Evolutionary conservation across 2,329 filamentous ascomycete species (phyloP).

Genomic region (Ceratocystis huliohia): DNA sequence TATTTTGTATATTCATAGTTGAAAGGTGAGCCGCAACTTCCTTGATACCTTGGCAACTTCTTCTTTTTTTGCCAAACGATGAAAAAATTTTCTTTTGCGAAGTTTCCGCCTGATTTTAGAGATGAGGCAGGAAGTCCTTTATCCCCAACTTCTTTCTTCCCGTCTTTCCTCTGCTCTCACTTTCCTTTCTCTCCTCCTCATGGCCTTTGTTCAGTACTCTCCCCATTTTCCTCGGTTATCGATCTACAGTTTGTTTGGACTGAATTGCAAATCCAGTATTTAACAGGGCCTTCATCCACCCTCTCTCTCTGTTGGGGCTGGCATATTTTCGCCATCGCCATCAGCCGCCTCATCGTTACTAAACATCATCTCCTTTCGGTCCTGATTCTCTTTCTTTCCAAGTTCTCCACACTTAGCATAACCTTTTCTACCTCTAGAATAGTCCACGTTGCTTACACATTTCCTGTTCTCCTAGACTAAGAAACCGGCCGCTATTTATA

Average conservation of each 20-base stretch:
- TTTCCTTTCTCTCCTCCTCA: neutral
- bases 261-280: neutral
- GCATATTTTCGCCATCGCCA: neutral
- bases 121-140: neutral
- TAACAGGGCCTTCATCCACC: neutral
- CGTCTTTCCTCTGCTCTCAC: too few relatives aligned
- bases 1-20: neutral
- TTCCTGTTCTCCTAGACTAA: neutral
- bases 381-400: neutral
- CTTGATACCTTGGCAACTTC: neutral
- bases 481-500: neutral
- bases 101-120: neutral
- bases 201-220: neutral
- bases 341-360: neutral
- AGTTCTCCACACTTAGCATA: neutral
- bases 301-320: neutral
- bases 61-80: neutral
- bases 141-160: neutral
- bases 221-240: neutral
- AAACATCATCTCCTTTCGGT: neutral
- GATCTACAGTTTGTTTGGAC: neutral
- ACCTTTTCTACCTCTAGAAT: neutral
- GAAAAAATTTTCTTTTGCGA: neutral
- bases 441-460: neutral
- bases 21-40: constrained; percentile 6